Evolutionary conservation across 331 rosid genomes (phyloP).

Genomic region (Arachis monticola): DNA sequence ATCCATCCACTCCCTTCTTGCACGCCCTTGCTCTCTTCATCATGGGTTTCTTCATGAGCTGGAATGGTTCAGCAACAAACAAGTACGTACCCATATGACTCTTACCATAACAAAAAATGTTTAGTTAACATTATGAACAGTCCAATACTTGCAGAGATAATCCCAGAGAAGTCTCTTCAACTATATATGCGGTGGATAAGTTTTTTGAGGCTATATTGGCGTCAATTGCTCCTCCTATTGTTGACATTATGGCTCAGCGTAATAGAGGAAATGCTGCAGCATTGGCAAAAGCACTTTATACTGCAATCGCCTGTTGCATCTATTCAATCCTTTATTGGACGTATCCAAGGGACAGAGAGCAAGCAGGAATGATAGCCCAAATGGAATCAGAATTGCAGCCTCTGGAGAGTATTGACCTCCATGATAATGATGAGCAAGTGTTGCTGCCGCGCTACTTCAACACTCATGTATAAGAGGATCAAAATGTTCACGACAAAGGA

Average conservation of each 20-base stretch:
- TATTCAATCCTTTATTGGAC: slow-evolving; percentile 79
- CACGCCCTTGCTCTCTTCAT: slow-evolving; percentile 61
- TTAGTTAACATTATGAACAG: slow-evolving; percentile 44
- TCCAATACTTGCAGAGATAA: slow-evolving; percentile 96
- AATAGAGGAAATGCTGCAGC: slow-evolving; percentile 80
- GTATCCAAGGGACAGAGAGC: slow-evolving; percentile 82
- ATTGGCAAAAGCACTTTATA: slow-evolving; percentile 76
- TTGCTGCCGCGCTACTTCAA: slow-evolving; percentile 46
- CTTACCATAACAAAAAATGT: too few relatives aligned
- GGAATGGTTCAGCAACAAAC: slow-evolving; percentile 81
- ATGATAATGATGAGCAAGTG: slow-evolving; percentile 56
- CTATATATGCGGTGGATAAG: slow-evolving; percentile 80
- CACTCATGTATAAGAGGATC: too few relatives aligned
- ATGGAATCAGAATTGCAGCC: slow-evolving; percentile 65
- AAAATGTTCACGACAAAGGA: not conserved
- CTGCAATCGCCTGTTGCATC: slow-evolving; percentile 67
- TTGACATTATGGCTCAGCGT: slow-evolving; percentile 73
- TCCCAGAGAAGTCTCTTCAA: slow-evolving; percentile 83
- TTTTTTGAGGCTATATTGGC: slow-evolving; percentile 72
- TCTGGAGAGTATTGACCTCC: slow-evolving; percentile 37
- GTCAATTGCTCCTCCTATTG: slow-evolving; percentile 83
- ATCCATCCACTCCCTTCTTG: slow-evolving; percentile 57
- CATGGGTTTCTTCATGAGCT: slow-evolving; percentile 62
- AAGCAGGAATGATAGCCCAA: slow-evolving; percentile 68
- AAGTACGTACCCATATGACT: slow-evolving; percentile 45